Evolutionary conservation across 2,329 filamentous ascomycete genomes (phyloP).

Genomic region (Penicillium freii): DNA sequence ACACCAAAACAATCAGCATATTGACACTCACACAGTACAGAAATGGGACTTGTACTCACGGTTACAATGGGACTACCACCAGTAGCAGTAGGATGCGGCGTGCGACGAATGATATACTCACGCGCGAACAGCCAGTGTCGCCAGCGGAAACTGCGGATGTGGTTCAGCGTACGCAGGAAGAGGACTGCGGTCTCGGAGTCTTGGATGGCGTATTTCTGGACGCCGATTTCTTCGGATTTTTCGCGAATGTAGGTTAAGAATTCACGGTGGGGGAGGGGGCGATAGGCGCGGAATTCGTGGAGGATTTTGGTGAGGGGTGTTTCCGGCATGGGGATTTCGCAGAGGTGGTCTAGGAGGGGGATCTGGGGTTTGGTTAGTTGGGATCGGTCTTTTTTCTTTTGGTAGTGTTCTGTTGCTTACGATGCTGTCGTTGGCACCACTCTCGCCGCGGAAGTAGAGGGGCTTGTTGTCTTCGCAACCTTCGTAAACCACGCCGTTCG

Average conservation of each 20-base stretch:
- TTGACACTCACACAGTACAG: background rate
- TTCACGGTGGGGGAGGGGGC: constrained; percentile 81
- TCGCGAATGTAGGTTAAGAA: constrained; percentile 72
- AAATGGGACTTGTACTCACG: constrained; percentile 27
- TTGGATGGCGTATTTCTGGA: constrained; percentile 38
- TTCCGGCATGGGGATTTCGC: constrained; percentile 81
- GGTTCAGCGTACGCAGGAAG: constrained; percentile 47
- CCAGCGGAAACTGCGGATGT: constrained; percentile 51
- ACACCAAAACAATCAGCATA: background rate
- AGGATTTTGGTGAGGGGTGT: constrained; percentile 88
- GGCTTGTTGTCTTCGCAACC: constrained; percentile 70
- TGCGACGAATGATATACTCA: constrained; percentile 50
- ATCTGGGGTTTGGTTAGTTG: constrained; percentile 48
- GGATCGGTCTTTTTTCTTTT: background rate
- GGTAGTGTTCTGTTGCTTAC: constrained; percentile 36
- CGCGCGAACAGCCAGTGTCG: constrained; percentile 50
- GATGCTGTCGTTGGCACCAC: constrained; percentile 92
- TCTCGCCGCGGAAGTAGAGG: constrained; percentile 84
- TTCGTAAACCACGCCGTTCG: constrained; percentile 84
- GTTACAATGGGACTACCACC: constrained; percentile 51
- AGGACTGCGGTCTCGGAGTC: constrained; percentile 44
- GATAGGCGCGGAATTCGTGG: constrained; percentile 82
- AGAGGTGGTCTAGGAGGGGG: constrained; percentile 82
- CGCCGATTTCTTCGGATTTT: constrained; percentile 49
- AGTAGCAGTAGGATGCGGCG: constrained; percentile 48